Conservation (phyloP, 139 green algal genomes). For the Nannochloris sp. region DNA sequence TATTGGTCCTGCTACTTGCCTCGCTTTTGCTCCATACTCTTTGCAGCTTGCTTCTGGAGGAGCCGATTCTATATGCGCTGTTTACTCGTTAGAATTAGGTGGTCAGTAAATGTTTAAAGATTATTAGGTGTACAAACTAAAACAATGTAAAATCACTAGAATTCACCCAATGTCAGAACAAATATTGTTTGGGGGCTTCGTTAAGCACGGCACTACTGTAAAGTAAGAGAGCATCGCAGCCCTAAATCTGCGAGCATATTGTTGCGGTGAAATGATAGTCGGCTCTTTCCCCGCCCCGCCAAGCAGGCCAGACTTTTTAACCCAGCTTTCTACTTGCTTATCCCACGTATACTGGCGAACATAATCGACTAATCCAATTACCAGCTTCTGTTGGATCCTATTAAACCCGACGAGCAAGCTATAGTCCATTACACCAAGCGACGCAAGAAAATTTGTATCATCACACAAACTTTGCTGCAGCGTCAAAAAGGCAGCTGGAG, state of each 20-base stretch:
- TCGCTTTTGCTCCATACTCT: slow-evolving; percentile 82
- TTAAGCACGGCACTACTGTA: slow-evolving; percentile 53
- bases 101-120: neutral
- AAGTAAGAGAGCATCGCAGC: slow-evolving; percentile 63
- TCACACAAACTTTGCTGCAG: slow-evolving; percentile 67
- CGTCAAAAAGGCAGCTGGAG: slow-evolving; percentile 13
- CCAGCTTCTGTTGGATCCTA: slow-evolving; percentile 42
- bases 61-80: slow-evolving; percentile 36
- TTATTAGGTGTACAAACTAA: neutral
- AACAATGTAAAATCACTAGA: neutral
- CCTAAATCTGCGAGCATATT: slow-evolving; percentile 87
- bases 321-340: slow-evolving; percentile 95
- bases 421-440: slow-evolving; percentile 95
- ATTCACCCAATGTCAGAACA: neutral
- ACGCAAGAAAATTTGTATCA: slow-evolving; percentile 75
- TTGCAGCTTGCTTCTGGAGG: slow-evolving; percentile 66
- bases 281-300: slow-evolving; percentile 71
- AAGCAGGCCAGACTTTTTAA: slow-evolving; percentile 89
- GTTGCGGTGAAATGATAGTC: slow-evolving; percentile 88
- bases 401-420: slow-evolving; percentile 81
- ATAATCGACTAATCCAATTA: slow-evolving; percentile 95
- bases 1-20: slow-evolving; percentile 62
- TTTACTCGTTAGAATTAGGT: slow-evolving; percentile 37
- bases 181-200: neutral
- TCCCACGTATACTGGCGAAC: slow-evolving; percentile 96